Evolutionary conservation across 2,329 filamentous ascomycete genomes (phyloP), one percentile per base, ranked within the genome.

Genomic region (Colletotrichum simmondsii): DNA sequence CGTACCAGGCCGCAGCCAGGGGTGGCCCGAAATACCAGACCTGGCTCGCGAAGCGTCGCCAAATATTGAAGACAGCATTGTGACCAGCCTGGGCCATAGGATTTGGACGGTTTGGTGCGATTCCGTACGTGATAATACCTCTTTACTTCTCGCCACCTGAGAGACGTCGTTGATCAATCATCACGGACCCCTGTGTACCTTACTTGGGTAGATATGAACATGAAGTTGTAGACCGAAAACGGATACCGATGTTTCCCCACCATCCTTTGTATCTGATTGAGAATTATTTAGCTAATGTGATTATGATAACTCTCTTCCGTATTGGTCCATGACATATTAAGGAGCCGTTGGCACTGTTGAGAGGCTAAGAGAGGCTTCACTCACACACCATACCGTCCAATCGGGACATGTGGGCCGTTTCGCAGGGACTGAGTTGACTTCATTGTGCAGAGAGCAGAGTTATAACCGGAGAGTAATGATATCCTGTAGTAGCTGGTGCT

Each of bases 1-100:
- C 81, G 81, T 92, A 91, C 87, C 98, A 37, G 98, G 90, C 95
- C 77, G 88, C 83, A 75, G 97, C 79, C 78, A 98, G 86, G 52
- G 95, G 93, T 72, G 97, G 93, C 35, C 92, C 89, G 84, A 95
- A 92, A 90, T 95, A 99, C 78, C 98, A 91, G 78, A 97, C 91
- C 88, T 98, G 96, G 79, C 89, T 85, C 83, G 91, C 92, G 85
- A 93, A 94, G 80, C 97, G 92, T 84, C 97, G 92, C 90, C 93
- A 97, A 78, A 91, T 92, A 91, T 99, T 99, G 92, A 98, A 98
- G 87, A 98, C 86, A 16, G 42, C 42, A 19, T 10, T 8, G 7
- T 46, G 42, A 80, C 95, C 96, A 77, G 92, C 93, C 79, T 94
- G 94, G 75, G 95, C 95, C 77, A 97, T 89, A 75, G 95, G 93